These are phyloP conservation scores for Gaultheria prostrata DNA, from an alignment of 148 eudicot species.

Conservation along the genomic window DNA sequence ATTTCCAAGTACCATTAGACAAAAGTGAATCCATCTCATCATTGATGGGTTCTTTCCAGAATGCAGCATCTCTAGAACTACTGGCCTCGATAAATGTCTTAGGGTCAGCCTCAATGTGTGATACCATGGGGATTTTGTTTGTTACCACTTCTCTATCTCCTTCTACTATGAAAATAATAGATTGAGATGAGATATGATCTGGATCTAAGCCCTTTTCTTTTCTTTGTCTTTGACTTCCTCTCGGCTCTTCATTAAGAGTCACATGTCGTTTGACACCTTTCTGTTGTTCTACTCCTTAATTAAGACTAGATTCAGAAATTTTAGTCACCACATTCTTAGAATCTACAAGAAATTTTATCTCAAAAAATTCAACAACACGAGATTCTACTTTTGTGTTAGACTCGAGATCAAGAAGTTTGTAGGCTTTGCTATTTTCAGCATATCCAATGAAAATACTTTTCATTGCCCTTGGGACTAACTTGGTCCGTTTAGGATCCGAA, in stretches of 20 bases:
- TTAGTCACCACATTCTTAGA: too few species aligned
- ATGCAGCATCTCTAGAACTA: neutral
- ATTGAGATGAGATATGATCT: neutral
- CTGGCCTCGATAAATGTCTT: neutral
- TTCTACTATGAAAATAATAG: neutral
- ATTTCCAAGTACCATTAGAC: neutral
- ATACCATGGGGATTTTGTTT: neutral
- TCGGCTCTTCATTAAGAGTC: neutral
- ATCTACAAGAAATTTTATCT: neutral
- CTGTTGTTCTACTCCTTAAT: neutral
- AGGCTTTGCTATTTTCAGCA: neutral
- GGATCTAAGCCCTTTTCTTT: neutral
- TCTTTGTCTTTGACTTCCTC: neutral
- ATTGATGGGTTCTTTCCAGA: slow-evolving; percentile 3
- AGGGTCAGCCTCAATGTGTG: neutral
- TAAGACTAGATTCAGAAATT: neutral
- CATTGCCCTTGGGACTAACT: neutral
- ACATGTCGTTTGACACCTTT: neutral
- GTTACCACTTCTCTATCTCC: neutral
- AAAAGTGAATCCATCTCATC: slow-evolving; percentile 5
- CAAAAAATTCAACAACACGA: neutral
- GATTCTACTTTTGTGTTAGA: neutral
- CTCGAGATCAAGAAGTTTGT: neutral
- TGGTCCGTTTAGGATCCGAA: neutral
- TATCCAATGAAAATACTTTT: neutral